phyloP scores from a whole-genome alignment of 108 stramenopile genomes.

The Nitzschia sp. region DNA sequence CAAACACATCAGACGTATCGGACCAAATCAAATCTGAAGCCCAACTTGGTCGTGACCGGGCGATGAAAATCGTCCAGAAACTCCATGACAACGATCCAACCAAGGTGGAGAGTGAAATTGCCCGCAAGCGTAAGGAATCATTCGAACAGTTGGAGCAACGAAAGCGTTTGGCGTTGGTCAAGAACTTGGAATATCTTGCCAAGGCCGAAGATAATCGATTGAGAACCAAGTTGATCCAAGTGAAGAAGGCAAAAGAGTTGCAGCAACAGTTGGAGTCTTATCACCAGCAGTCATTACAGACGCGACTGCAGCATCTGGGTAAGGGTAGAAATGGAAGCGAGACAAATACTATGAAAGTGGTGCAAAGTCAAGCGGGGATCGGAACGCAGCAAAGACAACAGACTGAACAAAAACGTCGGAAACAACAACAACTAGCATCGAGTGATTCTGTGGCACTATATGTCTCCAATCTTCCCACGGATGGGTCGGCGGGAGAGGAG shows the following conservation, averaged over 20 bases:
- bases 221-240: constrained; percentile 42
- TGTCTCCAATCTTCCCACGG: constrained; percentile 67
- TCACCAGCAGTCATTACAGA: constrained; percentile 23
- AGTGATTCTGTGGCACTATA: constrained; percentile 52
- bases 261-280: constrained; percentile 40
- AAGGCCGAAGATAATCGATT: constrained; percentile 52
- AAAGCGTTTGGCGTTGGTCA: constrained; percentile 42
- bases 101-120: constrained; percentile 9
- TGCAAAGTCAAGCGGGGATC: constrained; percentile 52
- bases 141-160: constrained; percentile 46
- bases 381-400: constrained; percentile 51
- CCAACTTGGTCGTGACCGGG: constrained; percentile 12
- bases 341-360: constrained; percentile 6
- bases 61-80: constrained; percentile 25
- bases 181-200: constrained; percentile 76
- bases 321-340: constrained; percentile 11
- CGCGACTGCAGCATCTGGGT: constrained; percentile 9
- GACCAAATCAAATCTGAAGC: constrained; percentile 7
- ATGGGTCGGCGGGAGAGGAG: constrained; percentile 56
- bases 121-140: constrained; percentile 18
- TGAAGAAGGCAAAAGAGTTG: constrained; percentile 42
- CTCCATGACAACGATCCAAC: constrained; percentile 3
- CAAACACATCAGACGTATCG: background rate
- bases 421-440: constrained; percentile 21
- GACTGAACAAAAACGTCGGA: constrained; percentile 37